Evolutionary conservation across 2,329 filamentous ascomycete species (phyloP).

Genomic region (Corinectria fuckeliana): DNA sequence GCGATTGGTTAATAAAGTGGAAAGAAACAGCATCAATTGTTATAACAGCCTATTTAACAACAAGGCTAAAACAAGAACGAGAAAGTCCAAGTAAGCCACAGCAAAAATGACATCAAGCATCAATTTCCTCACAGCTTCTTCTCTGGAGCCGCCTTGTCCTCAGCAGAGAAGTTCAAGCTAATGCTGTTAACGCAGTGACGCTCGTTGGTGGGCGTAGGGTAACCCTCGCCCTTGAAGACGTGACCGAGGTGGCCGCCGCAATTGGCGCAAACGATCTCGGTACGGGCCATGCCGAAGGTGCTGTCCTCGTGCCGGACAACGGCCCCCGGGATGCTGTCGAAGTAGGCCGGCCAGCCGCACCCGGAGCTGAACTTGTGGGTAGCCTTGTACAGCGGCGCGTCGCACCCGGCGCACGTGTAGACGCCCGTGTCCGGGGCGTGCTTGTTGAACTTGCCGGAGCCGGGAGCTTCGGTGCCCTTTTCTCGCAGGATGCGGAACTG

Average conservation of each 20-base stretch:
- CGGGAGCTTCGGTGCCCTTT: conserved; percentile 87
- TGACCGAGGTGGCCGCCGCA: conserved; percentile 96
- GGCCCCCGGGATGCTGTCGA: conserved; percentile 90
- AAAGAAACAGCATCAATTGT: no score
- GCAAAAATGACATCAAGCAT: conserved; percentile 37
- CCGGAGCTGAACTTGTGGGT: conserved; percentile 95
- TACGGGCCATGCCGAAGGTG: conserved; percentile 81
- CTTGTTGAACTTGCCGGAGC: conserved; percentile 85
- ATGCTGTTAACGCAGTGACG: conserved; percentile 96
- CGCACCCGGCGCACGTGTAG: conserved; percentile 88
- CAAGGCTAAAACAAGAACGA: no score
- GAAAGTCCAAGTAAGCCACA: no score
- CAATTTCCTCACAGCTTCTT: conserved; percentile 44
- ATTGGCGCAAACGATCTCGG: conserved; percentile 92
- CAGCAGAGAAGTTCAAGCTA: conserved; percentile 79
- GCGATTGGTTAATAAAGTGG: no score
- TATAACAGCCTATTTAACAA: no score
- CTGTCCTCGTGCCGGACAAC: conserved; percentile 82
- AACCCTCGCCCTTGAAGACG: conserved; percentile 91
- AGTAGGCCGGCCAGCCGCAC: conserved; percentile 98
- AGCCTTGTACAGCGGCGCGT: conserved; percentile 89
- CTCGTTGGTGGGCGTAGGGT: conserved; percentile 87
- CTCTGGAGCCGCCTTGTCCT: conserved; percentile 62
- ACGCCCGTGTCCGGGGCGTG: conserved; percentile 78
- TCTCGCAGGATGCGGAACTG: conserved; percentile 94